Evolutionary conservation across 2,329 filamentous ascomycete species (phyloP), one percentile per base, ranked within the genome.

Genomic region (Botrytis medusae): DNA sequence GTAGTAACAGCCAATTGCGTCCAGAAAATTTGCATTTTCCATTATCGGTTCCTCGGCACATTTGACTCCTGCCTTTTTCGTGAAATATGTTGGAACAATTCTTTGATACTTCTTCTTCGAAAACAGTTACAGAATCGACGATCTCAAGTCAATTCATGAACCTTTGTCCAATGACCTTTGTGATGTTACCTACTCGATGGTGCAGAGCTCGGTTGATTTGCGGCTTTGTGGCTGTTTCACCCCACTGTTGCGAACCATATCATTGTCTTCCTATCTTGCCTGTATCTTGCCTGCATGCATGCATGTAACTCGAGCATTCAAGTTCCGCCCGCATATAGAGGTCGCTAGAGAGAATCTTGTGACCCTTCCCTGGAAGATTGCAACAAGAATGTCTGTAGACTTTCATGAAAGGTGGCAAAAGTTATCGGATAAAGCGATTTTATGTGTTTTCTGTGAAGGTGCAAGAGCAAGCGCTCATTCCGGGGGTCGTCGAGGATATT

Each of bases 31-130:
- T 9, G 0, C 40, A 54, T 18, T 5, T 37, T 29, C 9, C 4
- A 40, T 25, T 32, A 16, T 69, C 18, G 29, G 22, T 25, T 32
- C n/a, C 18, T 69, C n/a, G 46, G 34, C n/a, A 22, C 29, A n/a
- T 18, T 57, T 42, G 25, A 68, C 65, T 42, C 65, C 65, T 68
- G 48, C 65, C 65, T 57, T 42, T 68, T 57, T 54, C 25, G 59
- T 9, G 18, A 40, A 25, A 40, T 40, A 22, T n/a, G n/a, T 40
- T 18, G 22, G 12, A 37, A n/a, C 10, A 22, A 40, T 29, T 1
- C 20, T 29, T 14, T 25, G 14, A 57, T 8, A 20, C 4, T 4
- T 25, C 7, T 57, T 16, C 34, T 22, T 42, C 40, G 64, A 68
- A n/a, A 57, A 57, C 7, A 9, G 40, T 0, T 22, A 29, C 0